Evolutionary conservation across 257 asterid genomes (phyloP).

Genomic region (Lycium barbarum): DNA sequence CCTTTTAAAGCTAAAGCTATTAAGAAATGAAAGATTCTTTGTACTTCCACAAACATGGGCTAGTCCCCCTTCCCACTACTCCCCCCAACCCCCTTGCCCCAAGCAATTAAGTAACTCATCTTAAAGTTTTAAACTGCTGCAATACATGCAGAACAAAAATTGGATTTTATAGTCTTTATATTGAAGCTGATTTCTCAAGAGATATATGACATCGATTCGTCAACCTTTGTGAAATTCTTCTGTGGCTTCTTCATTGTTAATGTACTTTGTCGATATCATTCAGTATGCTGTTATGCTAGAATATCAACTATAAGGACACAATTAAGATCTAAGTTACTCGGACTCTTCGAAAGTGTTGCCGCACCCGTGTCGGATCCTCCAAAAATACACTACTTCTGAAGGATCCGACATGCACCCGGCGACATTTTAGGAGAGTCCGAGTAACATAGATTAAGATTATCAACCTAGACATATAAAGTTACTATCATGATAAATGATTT

Average conservation of each 20-base stretch:
- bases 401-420: too few relatives aligned
- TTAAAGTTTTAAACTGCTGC: neutral
- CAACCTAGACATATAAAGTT: neutral
- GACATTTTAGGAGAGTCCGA: too few relatives aligned
- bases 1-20: neutral
- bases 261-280: neutral
- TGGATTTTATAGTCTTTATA: neutral
- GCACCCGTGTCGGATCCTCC: too few relatives aligned
- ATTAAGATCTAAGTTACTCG: too few relatives aligned
- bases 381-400: too few relatives aligned
- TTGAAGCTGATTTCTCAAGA: constrained; percentile 17
- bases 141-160: neutral
- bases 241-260: neutral
- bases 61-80: neutral
- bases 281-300: neutral
- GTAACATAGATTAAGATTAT: neutral
- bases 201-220: neutral
- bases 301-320: neutral
- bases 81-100: too few relatives aligned
- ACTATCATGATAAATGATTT: neutral
- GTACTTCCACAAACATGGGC: neutral
- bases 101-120: neutral
- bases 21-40: neutral
- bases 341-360: too few relatives aligned
- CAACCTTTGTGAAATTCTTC: neutral